Conservation (phyloP, 1,284 basidiomycete genomes). For the Boletus subluridellus region DNA sequence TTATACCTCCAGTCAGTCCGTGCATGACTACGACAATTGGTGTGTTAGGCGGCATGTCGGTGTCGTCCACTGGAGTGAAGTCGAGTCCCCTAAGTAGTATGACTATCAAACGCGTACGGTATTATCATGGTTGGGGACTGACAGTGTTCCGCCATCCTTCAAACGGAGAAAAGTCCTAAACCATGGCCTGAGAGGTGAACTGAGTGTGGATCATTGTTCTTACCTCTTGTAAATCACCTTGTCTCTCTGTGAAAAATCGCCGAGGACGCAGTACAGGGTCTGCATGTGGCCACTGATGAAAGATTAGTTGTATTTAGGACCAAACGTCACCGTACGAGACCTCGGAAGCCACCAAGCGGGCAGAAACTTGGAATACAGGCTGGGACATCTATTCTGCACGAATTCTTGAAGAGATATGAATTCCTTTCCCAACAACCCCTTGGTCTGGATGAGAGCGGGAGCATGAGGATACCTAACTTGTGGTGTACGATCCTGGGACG, state of each 20-base stretch:
- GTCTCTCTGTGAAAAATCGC: conserved; percentile 73
- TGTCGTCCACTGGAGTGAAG: conserved; percentile 60
- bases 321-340: conserved; percentile 34
- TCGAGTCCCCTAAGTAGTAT: conserved; percentile 58
- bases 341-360: conserved; percentile 71
- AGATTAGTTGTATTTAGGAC: conserved; percentile 8
- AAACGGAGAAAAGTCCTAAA: conserved; percentile 55
- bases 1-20: conserved; percentile 80
- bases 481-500: conserved; percentile 20
- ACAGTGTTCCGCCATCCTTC: conserved; percentile 72
- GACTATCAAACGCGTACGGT: not conserved
- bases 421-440: conserved; percentile 23
- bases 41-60: conserved; percentile 53
- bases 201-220: conserved; percentile 11
- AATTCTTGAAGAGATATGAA: conserved; percentile 48
- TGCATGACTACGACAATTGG: conserved; percentile 85
- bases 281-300: conserved; percentile 63
- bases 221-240: conserved; percentile 63
- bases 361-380: conserved; percentile 50
- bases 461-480: conserved; percentile 37
- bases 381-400: conserved; percentile 56
- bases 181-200: conserved; percentile 4
- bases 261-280: conserved; percentile 65
- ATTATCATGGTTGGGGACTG: conserved; percentile 27
- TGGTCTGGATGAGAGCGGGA: conserved; percentile 39